Evolutionary conservation across 2,329 filamentous ascomycete species (phyloP).

Genomic region (Colletotrichum sansevieriae): DNA sequence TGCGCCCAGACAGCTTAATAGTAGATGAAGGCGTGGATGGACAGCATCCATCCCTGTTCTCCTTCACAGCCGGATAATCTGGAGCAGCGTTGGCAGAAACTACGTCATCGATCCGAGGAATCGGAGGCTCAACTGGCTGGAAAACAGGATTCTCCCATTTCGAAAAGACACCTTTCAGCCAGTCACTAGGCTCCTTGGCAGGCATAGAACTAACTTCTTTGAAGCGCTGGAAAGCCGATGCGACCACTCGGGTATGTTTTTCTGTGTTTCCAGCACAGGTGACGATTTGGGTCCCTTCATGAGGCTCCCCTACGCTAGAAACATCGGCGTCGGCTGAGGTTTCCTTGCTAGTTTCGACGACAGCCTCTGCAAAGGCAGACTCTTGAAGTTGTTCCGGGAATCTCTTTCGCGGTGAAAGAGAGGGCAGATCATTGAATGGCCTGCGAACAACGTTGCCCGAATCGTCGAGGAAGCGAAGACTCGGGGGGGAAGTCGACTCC

Average conservation of each 20-base stretch:
- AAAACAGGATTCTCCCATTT: slow-evolving; percentile 86
- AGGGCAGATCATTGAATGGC: slow-evolving; percentile 57
- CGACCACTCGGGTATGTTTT: not conserved
- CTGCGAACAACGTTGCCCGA: slow-evolving; percentile 57
- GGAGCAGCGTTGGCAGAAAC: slow-evolving; percentile 31
- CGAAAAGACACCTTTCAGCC: slow-evolving; percentile 72
- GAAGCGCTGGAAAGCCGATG: slow-evolving; percentile 26
- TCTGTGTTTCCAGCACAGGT: no score
- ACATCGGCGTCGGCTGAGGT: no score
- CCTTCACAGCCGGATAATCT: not conserved
- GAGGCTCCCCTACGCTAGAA: no score
- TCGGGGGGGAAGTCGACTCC: slow-evolving; percentile 23
- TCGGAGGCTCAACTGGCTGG: slow-evolving; percentile 57
- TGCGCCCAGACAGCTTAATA: slow-evolving; percentile 52
- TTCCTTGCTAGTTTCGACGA: no score
- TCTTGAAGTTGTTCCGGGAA: not conserved
- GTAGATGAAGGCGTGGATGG: slow-evolving; percentile 8
- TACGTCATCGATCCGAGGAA: slow-evolving; percentile 56
- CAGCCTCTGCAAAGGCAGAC: not conserved
- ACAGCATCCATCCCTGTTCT: slow-evolving; percentile 9
- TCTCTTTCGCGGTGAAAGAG: not conserved
- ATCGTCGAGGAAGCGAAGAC: slow-evolving; percentile 53
- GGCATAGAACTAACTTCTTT: slow-evolving; percentile 23
- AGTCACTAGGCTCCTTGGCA: slow-evolving; percentile 53
- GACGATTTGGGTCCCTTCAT: no score